Conservation (phyloP, 2,329 filamentous ascomycete genomes). For the Pyricularia sp. region DNA sequence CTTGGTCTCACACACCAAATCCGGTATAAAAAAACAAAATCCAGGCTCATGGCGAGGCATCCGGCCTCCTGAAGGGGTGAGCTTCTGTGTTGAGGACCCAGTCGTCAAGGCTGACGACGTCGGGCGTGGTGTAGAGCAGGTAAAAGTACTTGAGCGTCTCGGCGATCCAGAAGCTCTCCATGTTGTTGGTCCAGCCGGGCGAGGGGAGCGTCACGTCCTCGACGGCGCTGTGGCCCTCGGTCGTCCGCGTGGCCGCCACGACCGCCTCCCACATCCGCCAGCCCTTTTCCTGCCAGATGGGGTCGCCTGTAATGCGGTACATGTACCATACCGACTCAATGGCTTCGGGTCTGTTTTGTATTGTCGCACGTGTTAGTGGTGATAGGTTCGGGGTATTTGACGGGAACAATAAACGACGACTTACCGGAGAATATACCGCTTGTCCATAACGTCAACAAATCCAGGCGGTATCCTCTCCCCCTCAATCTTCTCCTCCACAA, state of each 20-base stretch:
- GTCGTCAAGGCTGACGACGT: constrained; percentile 57
- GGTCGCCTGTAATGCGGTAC: constrained; percentile 80
- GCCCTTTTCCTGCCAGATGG: constrained; percentile 66
- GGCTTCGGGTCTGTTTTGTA: constrained; percentile 57
- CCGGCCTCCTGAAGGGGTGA: constrained; percentile 43
- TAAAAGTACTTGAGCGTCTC: constrained; percentile 94
- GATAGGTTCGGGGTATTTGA: too few species aligned
- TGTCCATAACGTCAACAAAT: constrained; percentile 33
- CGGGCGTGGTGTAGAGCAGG: constrained; percentile 62
- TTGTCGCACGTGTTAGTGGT: background rate
- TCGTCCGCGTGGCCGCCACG: constrained; percentile 53
- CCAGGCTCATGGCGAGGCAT: background rate
- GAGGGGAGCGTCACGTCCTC: constrained; percentile 43
- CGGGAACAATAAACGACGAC: constrained; percentile 10
- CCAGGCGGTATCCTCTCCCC: constrained; percentile 38
- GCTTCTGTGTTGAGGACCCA: constrained; percentile 59
- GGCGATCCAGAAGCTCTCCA: constrained; percentile 87
- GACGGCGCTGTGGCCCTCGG: constrained; percentile 62
- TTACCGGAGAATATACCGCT: constrained; percentile 54
- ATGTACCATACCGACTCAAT: constrained; percentile 86
- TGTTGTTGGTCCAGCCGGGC: constrained; percentile 42
- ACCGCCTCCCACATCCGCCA: constrained; percentile 80
- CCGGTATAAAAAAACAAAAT: too few species aligned
- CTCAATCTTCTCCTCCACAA: constrained; percentile 34
- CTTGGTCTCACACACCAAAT: too few species aligned